Percentiles rank a stretch among this genome's conserved stretches.
These are phyloP conservation scores for Fagus sylvatica DNA, from an alignment of 306 rosid genomes.

Conservation along the genomic window DNA sequence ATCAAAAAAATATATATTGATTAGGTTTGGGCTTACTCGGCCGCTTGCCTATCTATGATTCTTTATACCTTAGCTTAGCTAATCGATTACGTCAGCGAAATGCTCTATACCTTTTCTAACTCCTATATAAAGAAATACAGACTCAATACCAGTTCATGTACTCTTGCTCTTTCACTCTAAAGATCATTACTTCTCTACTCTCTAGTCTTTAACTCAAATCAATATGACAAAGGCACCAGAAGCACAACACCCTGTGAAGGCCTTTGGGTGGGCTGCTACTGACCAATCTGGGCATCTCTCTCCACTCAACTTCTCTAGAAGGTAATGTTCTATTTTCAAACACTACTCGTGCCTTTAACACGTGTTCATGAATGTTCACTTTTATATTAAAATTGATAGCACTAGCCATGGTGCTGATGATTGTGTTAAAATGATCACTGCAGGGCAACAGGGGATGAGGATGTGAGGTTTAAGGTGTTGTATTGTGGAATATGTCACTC, in stretches of 20 bases:
- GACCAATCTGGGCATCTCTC: constrained; percentile 39
- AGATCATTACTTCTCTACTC: neutral
- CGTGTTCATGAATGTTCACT: too few species aligned
- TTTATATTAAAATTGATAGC: too few species aligned
- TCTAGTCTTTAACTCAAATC: neutral
- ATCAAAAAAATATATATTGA: too few species aligned
- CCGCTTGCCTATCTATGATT: too few species aligned
- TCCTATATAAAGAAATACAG: neutral
- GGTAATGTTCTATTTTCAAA: constrained; percentile 13
- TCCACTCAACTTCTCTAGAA: constrained; percentile 47
- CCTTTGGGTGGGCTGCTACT: constrained; percentile 52
- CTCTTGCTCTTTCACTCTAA: too few species aligned
- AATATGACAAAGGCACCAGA: constrained; percentile 23
- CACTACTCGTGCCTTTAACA: too few species aligned
- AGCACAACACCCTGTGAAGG: constrained; percentile 41
- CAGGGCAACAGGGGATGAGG: constrained; percentile 24
- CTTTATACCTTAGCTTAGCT: neutral
- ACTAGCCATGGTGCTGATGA: too few species aligned
- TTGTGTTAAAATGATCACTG: neutral
- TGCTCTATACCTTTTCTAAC: neutral
- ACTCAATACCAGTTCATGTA: too few species aligned
- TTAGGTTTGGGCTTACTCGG: too few species aligned
- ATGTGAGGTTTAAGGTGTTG: constrained; percentile 22
- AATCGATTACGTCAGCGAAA: neutral
- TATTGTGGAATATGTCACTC: constrained; percentile 35